phyloP scores from a whole-genome alignment of 2,329 filamentous ascomycete species.

The Verticillium nubilum region DNA sequence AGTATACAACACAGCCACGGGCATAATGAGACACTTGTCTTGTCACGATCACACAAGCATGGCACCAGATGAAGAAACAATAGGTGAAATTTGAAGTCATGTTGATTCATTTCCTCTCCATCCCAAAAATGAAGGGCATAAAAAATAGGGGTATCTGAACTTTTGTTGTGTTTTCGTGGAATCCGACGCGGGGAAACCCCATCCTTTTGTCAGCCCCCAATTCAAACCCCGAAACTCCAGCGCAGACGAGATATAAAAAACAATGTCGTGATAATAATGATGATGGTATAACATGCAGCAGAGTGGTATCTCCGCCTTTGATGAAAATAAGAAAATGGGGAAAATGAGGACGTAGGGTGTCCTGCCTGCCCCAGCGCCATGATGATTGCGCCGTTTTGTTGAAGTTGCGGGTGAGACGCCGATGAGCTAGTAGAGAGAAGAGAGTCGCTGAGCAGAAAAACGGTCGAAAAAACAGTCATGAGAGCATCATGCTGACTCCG shows the following conservation, averaged over 20 bases:
- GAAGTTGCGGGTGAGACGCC: neutral
- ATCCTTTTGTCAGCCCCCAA: neutral
- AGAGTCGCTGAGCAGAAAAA: neutral
- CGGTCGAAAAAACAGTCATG: neutral
- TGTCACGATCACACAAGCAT: neutral
- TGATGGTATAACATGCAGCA: neutral
- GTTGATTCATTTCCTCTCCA: neutral
- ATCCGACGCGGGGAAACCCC: neutral
- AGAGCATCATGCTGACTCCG: neutral
- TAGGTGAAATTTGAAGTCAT: neutral
- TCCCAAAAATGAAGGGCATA: neutral
- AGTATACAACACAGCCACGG: neutral
- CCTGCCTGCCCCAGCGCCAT: neutral
- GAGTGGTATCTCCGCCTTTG: slow-evolving; percentile 1
- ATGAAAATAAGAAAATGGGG: neutral
- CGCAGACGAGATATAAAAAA: neutral
- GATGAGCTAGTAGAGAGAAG: neutral
- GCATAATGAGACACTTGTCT: neutral
- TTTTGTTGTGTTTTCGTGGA: slow-evolving; percentile 3
- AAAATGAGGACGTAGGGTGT: neutral
- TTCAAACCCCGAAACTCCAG: neutral
- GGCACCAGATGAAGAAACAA: neutral
- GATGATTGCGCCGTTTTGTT: neutral
- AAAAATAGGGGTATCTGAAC: slow-evolving; percentile 1
- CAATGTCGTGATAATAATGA: neutral